These are phyloP conservation scores for Neodidymelliopsis sp. DNA, from an alignment of 2,329 filamentous ascomycete genomes.

Conservation along the genomic window DNA sequence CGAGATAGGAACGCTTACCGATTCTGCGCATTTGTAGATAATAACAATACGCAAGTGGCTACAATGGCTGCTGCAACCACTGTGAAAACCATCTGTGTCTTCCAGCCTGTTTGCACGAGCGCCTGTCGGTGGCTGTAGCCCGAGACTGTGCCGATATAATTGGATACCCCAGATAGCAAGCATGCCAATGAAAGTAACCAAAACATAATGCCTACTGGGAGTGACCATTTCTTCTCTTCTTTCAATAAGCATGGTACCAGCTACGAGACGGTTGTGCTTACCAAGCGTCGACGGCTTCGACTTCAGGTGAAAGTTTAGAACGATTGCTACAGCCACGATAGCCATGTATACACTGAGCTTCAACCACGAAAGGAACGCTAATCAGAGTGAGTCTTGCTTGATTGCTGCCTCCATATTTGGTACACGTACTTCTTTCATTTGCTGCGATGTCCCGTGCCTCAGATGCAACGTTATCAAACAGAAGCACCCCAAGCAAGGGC, in stretches of 20 bases:
- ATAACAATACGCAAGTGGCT: constrained; percentile 51
- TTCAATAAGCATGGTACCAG: constrained; percentile 8
- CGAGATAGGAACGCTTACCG: constrained; percentile 14
- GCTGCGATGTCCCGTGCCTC: constrained; percentile 82
- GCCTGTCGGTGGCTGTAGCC: constrained; percentile 81
- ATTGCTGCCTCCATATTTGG: no score
- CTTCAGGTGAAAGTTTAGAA: constrained; percentile 92
- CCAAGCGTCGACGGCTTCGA: constrained; percentile 60
- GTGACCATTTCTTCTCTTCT: constrained; percentile 77
- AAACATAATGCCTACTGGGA: constrained; percentile 86
- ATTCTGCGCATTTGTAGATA: constrained; percentile 49
- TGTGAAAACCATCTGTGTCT: constrained; percentile 77
- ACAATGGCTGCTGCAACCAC: constrained; percentile 52
- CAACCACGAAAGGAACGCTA: constrained; percentile 86
- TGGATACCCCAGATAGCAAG: constrained; percentile 77
- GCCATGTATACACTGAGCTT: constrained; percentile 90
- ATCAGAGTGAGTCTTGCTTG: no score
- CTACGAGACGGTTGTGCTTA: no score
- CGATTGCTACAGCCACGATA: constrained; percentile 86
- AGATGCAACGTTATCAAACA: constrained; percentile 77
- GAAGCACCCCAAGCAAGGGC: constrained; percentile 70
- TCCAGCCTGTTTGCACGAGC: constrained; percentile 92
- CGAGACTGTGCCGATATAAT: constrained; percentile 84
- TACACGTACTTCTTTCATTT: constrained; percentile 72
- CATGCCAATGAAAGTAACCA: constrained; percentile 84